Base-by-base conservation (phyloP, 2,329 filamentous ascomycete species). In the Aspergillus chevalieri region DNA sequence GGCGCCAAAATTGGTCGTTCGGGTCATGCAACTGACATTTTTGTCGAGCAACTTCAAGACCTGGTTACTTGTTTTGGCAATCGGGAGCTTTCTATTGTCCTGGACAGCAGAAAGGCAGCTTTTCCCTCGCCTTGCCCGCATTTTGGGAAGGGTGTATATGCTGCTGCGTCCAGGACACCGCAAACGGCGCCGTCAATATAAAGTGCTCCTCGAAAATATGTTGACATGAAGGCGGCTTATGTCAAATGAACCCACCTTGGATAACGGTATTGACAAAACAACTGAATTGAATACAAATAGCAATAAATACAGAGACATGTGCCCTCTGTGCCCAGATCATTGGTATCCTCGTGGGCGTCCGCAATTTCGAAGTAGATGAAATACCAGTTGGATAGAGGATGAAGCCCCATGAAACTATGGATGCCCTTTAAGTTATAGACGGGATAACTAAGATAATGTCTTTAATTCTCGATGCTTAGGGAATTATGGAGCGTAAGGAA, bases 141-240 rank as follows among this genome's bases (percentile, higher is more conserved):
- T 76, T 43, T 73, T 95, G 48, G 89, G 88, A 1, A 73, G 72
- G 26, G 57, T 78, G 14, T 86, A 83, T 63, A 71, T 78, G 46
- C 71, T 67, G n/a, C 48, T 89, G 44, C 72, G 65, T 71, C 80
- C 57, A 68, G 66, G 79, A 45, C 77, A 76, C 63, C 71, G 75
- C 41, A 96, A 96, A 74, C 83, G 86, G 71, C 80, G 90, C 56
- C 95, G 95, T 70, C 77, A 84, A 72, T 96, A 96, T 66, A 97
- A 97, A 73, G 60, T 89, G 17, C 84, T 96, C 26, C 65, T 78
- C 45, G 86, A 93, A 63, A 75, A 81, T 49, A 86, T 85, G 79
- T 70, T 71, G 47, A 58, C 47, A 30, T 58, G 30, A 34, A 47
- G 47, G 21, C 47, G 34, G 24, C 6, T 10, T 30, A 30, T 30